Percentiles rank a stretch among this genome's conserved stretches.
phyloP scores from a whole-genome alignment of 192 early-diverging fungal genomes.

The Gonapodya sp. region DNA sequence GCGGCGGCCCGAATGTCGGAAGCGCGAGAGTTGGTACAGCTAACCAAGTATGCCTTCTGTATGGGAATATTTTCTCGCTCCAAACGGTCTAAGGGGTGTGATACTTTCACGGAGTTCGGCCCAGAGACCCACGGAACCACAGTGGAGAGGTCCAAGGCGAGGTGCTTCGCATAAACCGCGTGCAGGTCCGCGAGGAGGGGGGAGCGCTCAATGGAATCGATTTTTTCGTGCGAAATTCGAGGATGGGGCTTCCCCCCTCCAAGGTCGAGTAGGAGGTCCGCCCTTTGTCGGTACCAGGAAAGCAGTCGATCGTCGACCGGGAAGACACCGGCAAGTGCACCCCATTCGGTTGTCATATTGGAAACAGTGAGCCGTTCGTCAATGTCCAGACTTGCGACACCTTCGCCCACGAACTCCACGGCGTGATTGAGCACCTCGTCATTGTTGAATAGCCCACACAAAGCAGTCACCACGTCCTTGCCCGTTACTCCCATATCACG shows the following conservation, averaged over 20 bases:
- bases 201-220: slow-evolving; percentile 19
- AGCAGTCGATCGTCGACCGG: slow-evolving; percentile 76
- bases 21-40: slow-evolving; percentile 90
- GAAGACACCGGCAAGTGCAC: slow-evolving; percentile 93
- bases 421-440: slow-evolving; percentile 96
- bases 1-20: slow-evolving; percentile 84
- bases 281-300: slow-evolving; percentile 60
- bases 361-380: slow-evolving; percentile 92
- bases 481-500: slow-evolving; percentile 80
- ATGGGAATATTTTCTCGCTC: slow-evolving; percentile 67
- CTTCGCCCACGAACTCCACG: slow-evolving; percentile 84
- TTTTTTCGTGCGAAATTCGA: slow-evolving; percentile 29
- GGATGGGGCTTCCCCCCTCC: slow-evolving; percentile 23
- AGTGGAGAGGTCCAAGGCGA: slow-evolving; percentile 80
- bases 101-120: slow-evolving; percentile 92
- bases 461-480: slow-evolving; percentile 91
- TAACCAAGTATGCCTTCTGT: slow-evolving; percentile 94
- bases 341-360: slow-evolving; percentile 99
- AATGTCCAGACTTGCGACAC: slow-evolving; percentile 52
- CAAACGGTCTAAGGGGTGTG: slow-evolving; percentile 65
- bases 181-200: slow-evolving; percentile 28
- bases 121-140: slow-evolving; percentile 84
- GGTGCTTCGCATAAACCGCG: slow-evolving; percentile 71
- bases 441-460: slow-evolving; percentile 85
- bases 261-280: slow-evolving; percentile 21